phyloP scores from a whole-genome alignment of 2,329 filamentous ascomycete species.

The Niveomyces coronatus region DNA sequence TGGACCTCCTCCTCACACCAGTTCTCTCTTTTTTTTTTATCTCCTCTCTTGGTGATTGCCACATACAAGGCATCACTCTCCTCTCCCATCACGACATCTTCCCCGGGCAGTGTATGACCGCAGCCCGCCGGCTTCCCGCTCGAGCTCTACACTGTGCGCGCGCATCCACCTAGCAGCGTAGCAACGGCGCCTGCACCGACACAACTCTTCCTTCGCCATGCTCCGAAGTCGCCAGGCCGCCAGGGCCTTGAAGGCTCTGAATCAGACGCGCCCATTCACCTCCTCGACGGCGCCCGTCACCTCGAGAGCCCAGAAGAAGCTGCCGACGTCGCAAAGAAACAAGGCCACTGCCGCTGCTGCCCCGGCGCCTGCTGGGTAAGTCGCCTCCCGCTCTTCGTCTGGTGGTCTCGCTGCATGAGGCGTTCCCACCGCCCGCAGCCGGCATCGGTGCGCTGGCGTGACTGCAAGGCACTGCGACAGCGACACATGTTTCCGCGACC shows the following conservation, averaged over 20 bases:
- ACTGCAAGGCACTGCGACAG: neutral
- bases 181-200: neutral
- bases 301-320: constrained; percentile 29
- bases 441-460: constrained; percentile 8
- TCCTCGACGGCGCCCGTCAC: constrained; percentile 27
- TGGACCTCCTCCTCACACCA: no score
- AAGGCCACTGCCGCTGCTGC: constrained; percentile 37
- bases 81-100: no score
- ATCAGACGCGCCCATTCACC: constrained; percentile 30
- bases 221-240: constrained; percentile 38
- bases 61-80: constrained; percentile 11
- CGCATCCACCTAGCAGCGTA: no score
- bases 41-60: no score
- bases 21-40: constrained; percentile 5
- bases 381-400: constrained; percentile 12
- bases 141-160: no score
- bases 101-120: neutral
- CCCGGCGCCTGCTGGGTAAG: constrained; percentile 38
- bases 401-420: neutral
- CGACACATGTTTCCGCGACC: no score
- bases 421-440: constrained; percentile 3
- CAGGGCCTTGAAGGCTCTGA: constrained; percentile 35
- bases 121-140: no score
- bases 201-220: constrained; percentile 26
- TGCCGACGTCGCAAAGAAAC: constrained; percentile 31